Evolutionary conservation across 1,139 yeast genomes (phyloP), one percentile per base, ranked within the genome.

Genomic region (Kazachstania sp.): DNA sequence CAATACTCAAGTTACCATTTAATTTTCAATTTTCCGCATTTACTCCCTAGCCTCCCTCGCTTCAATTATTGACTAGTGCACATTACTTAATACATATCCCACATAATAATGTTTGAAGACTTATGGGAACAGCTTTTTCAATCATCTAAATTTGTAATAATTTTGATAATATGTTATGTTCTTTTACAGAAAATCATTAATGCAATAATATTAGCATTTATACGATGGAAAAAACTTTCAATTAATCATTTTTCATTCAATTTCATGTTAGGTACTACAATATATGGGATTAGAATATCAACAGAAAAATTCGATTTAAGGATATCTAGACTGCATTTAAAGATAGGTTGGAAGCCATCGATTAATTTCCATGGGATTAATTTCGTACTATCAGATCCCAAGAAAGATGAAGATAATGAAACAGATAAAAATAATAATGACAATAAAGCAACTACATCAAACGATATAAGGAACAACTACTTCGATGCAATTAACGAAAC

Each of bases 301-400:
- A 44, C 36, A 19, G n/a, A 31, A 12, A 30, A 16, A 2, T 49
- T 53, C 23, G 39, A 46, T n/a, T 16, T 57, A 34, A 41, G 41
- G 15, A 49, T 57, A 2, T 49, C 50, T 8, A 55, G 45, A 40
- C 39, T 54, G 18, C 46, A 46, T 18, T 37, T 57, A 15, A 48
- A 49, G 11, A 41, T 55, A n/a, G 55, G 52, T 15, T 54, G 53
- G 53, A 52, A 49, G 31, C 55, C 57, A 1, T 49, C 54, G 1
- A 47, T 57, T 9, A 51, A 54, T 2, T 49, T 57, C 12, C 49
- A 49, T 31, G 51, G 53, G 34, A 54, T 57, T 9, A 52, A 54
- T n/a, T 8, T 57, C n/a, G 18, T 19, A 19, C 29, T 41, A 11
- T 36, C 29, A n/a, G 40, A 26, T 35, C 5, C 19, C 19, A 20